Percentiles rank a stretch among this genome's conserved stretches.
phyloP scores from a whole-genome alignment of 306 rosid genomes.

The Pyrus betulifolia region DNA sequence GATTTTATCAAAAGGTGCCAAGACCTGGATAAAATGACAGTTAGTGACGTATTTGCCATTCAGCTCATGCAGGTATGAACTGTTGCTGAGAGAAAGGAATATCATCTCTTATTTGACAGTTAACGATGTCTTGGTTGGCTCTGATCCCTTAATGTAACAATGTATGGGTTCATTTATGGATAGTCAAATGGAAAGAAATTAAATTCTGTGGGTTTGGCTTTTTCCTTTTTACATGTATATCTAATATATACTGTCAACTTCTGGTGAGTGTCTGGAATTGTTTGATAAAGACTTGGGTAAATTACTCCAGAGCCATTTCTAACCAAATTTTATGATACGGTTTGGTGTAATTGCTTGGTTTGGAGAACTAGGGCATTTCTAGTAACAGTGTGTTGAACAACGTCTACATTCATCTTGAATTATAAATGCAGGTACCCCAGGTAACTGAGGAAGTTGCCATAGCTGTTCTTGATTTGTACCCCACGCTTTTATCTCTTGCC shows the following conservation, averaged over 20 bases:
- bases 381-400: neutral
- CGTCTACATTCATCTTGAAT: neutral
- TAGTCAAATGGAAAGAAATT: too few species aligned
- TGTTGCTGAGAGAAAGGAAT: neutral
- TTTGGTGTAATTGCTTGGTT: too few species aligned
- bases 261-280: too few species aligned
- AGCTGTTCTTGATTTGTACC: conserved; percentile 76
- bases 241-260: too few species aligned
- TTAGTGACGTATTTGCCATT: conserved; percentile 81
- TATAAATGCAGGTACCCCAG: conserved; percentile 69
- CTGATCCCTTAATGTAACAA: neutral
- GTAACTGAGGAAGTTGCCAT: conserved; percentile 92
- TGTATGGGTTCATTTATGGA: neutral
- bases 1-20: conserved; percentile 70
- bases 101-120: neutral
- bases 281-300: too few species aligned
- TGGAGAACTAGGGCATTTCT: too few species aligned
- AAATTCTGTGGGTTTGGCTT: too few species aligned
- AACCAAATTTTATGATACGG: too few species aligned
- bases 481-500: conserved; percentile 71
- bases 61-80: conserved; percentile 93
- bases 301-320: too few species aligned
- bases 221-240: too few species aligned
- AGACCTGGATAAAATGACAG: conserved; percentile 72
- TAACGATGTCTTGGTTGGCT: neutral